These are phyloP conservation scores for Colletotrichum endophyticum DNA, from an alignment of 2,329 filamentous ascomycete species.

Conservation along the genomic window DNA sequence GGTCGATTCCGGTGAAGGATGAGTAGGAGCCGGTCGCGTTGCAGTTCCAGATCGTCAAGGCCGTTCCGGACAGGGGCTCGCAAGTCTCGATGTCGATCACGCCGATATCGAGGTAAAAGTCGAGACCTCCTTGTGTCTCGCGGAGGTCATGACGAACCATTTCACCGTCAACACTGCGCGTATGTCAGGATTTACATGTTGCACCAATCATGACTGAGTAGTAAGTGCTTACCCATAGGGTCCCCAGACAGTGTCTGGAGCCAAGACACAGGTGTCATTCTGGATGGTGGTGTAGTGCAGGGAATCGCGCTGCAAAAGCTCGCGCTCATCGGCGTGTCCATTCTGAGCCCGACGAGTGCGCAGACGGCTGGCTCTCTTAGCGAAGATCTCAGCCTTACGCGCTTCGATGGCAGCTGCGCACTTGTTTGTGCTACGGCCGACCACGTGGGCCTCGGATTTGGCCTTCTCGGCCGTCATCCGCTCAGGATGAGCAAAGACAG, in stretches of 20 bases:
- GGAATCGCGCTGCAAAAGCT: constrained; percentile 31
- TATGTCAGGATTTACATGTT: background rate
- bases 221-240: constrained; percentile 41
- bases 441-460: constrained; percentile 52
- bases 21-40: constrained; percentile 12
- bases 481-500: constrained; percentile 47
- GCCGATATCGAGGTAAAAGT: constrained; percentile 7
- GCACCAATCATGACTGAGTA: background rate
- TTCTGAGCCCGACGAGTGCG: background rate
- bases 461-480: constrained; percentile 52
- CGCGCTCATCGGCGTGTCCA: constrained; percentile 26
- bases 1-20: background rate
- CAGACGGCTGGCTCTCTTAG: background rate
- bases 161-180: background rate
- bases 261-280: constrained; percentile 46
- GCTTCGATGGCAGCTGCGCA: constrained; percentile 49
- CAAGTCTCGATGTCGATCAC: constrained; percentile 16
- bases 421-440: constrained; percentile 40
- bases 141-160: constrained; percentile 3
- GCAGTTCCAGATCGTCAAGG: background rate
- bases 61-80: background rate
- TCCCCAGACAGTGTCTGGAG: constrained; percentile 50
- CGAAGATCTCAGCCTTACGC: constrained; percentile 48
- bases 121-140: background rate
- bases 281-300: constrained; percentile 26